Conservation (phyloP, 306 rosid species). For the Ceratonia siliqua region DNA sequence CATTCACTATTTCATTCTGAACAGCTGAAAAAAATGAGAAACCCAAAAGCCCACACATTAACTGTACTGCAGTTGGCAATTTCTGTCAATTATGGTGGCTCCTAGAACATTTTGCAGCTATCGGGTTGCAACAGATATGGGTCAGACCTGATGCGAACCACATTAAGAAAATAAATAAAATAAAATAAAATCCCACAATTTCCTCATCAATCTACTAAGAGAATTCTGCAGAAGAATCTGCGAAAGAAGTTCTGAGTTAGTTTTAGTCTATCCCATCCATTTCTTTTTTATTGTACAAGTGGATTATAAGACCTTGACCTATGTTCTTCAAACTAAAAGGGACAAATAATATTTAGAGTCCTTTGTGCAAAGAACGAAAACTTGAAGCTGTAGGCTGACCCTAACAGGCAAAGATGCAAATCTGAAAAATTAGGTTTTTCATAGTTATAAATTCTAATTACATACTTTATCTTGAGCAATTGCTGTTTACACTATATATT, state of each 20-base stretch:
- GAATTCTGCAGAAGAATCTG: background rate
- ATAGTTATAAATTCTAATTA: background rate
- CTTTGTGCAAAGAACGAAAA: background rate
- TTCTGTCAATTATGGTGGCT: background rate
- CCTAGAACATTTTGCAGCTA: background rate
- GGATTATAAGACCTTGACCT: background rate
- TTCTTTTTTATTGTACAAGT: background rate
- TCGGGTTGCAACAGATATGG: background rate
- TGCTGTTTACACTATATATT: background rate
- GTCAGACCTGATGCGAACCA: background rate
- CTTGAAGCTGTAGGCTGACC: background rate
- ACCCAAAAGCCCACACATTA: background rate
- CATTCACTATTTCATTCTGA: background rate
- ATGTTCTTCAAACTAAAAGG: background rate
- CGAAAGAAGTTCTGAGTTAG: too few species aligned
- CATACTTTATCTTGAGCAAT: background rate
- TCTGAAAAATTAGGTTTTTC: background rate
- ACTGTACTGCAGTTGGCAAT: background rate
- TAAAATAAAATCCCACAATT: background rate
- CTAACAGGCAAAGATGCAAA: background rate
- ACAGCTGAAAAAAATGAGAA: background rate
- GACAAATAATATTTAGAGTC: background rate
- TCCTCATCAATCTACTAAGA: background rate
- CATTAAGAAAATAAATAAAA: too few species aligned
- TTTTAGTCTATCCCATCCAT: background rate